Percentiles rank a stretch among this genome's conserved stretches.
phyloP scores from a whole-genome alignment of 345 rosid species.

The Aquilaria yunnanensis region DNA sequence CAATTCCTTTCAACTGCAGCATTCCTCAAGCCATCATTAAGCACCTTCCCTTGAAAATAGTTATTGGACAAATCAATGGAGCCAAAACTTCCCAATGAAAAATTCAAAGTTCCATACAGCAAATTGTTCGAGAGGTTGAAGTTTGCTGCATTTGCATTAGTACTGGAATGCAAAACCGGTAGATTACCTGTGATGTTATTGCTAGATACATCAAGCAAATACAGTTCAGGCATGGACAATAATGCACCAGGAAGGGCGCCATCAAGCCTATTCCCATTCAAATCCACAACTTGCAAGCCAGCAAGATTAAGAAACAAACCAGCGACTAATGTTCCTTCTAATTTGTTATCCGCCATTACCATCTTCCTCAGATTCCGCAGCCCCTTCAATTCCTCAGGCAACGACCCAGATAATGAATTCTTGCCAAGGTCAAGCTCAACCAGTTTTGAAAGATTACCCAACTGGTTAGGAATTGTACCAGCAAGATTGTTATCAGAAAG shows the following conservation, averaged over 20 bases:
- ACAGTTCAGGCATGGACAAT: conserved; percentile 42
- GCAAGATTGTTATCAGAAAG: conserved; percentile 46
- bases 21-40: conserved; percentile 25
- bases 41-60: conserved; percentile 68
- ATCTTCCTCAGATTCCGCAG: conserved; percentile 36
- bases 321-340: conserved; percentile 28
- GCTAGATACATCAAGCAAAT: conserved; percentile 48
- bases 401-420: conserved; percentile 40
- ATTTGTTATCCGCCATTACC: conserved; percentile 34
- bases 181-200: conserved; percentile 52
- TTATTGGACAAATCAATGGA: conserved; percentile 61
- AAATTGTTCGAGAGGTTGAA: conserved; percentile 67
- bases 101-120: conserved; percentile 55
- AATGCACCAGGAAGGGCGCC: conserved; percentile 40
- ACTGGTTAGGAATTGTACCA: conserved; percentile 38
- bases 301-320: conserved; percentile 34
- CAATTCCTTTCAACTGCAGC: conserved; percentile 47
- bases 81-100: conserved; percentile 33
- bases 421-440: conserved; percentile 53
- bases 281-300: conserved; percentile 31
- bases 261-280: conserved; percentile 39
- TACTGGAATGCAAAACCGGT: conserved; percentile 23
- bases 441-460: conserved; percentile 37
- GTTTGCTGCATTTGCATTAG: conserved; percentile 22
- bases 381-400: conserved; percentile 36